A percentile compares a stretch with the other conserved stretches of the same genome.
These are phyloP conservation scores for Pseudocercospora cruenta DNA, from an alignment of 2,329 filamentous ascomycete genomes.

Conservation along the genomic window DNA sequence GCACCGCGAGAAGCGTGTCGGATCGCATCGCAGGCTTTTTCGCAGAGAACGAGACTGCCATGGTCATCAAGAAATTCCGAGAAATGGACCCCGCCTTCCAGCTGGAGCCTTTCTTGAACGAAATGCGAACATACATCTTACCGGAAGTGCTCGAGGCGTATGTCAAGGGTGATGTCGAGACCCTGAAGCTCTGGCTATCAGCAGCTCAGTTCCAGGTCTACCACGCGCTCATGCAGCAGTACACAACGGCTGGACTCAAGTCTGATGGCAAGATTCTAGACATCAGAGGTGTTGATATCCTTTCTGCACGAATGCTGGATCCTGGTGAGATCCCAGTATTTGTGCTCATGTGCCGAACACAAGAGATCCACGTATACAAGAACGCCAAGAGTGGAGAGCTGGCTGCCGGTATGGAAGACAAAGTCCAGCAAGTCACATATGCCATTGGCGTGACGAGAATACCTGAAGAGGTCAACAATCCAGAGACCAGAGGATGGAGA, in stretches of 20 bases:
- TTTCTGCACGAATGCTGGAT: conserved; percentile 78
- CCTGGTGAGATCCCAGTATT: conserved; percentile 92
- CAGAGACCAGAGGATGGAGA: conserved; percentile 94
- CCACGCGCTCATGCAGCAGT: conserved; percentile 94
- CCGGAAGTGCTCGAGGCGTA: conserved; percentile 97
- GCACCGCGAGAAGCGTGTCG: conserved; percentile 89
- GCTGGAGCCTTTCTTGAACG: conserved; percentile 89
- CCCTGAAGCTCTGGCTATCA: conserved; percentile 91
- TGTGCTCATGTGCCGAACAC: conserved; percentile 93
- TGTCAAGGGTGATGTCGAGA: conserved; percentile 91
- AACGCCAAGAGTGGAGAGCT: conserved; percentile 88
- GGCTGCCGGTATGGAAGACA: conserved; percentile 97
- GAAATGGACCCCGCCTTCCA: conserved; percentile 95
- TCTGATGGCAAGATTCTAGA: conserved; percentile 94
- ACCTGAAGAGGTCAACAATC: conserved; percentile 94
- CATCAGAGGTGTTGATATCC: conserved; percentile 89
- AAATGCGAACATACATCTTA: conserved; percentile 96
- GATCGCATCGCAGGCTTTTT: conserved; percentile 95
- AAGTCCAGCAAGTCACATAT: conserved; percentile 96
- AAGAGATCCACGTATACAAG: conserved; percentile 96
- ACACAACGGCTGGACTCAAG: conserved; percentile 88
- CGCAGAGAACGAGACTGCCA: conserved; percentile 95
- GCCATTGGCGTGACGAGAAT: conserved; percentile 94
- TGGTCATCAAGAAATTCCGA: conserved; percentile 97
- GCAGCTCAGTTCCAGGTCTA: conserved; percentile 97